phyloP scores from a whole-genome alignment of 331 rosid genomes.

The Arachis monticola region DNA sequence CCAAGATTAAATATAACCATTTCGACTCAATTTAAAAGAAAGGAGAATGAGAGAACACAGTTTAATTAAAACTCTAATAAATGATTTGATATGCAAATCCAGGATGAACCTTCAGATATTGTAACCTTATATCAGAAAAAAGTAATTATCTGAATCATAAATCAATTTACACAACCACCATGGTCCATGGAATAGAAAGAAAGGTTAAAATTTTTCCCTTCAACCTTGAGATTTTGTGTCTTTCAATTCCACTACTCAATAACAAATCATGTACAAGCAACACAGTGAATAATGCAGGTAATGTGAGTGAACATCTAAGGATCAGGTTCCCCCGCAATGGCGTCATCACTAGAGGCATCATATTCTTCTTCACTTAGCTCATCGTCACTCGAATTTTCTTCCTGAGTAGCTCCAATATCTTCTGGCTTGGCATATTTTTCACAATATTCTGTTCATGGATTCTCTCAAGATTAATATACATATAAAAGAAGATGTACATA shows the following conservation, averaged over 20 bases:
- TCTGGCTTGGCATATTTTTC: constrained; percentile 87
- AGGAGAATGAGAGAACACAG: background rate
- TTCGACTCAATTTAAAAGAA: background rate
- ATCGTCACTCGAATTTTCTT: constrained; percentile 74
- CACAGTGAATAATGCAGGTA: constrained; percentile 25
- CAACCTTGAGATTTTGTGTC: constrained; percentile 47
- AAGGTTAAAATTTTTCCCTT: constrained; percentile 41
- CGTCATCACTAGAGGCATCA: constrained; percentile 72
- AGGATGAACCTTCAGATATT: constrained; percentile 12
- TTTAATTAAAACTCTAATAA: background rate
- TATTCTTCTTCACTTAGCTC: constrained; percentile 84
- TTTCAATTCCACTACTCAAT: constrained; percentile 45
- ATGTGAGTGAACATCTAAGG: constrained; percentile 46
- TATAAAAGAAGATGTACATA: constrained; percentile 3
- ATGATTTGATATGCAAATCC: constrained; percentile 28
- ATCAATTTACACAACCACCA: constrained; percentile 53
- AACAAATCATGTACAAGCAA: constrained; percentile 51
- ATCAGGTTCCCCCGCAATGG: constrained; percentile 74
- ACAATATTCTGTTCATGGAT: constrained; percentile 65
- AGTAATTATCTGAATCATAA: constrained; percentile 43
- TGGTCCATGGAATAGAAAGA: constrained; percentile 44
- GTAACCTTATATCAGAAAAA: constrained; percentile 21
- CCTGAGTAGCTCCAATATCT: constrained; percentile 61
- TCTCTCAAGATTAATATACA: constrained; percentile 16
- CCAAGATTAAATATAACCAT: background rate